Percentiles rank a stretch among this genome's conserved stretches.
Evolutionary conservation across 495 filamentous ascomycete species (phyloP).

Genomic region (Ascodesmis nigricans): DNA sequence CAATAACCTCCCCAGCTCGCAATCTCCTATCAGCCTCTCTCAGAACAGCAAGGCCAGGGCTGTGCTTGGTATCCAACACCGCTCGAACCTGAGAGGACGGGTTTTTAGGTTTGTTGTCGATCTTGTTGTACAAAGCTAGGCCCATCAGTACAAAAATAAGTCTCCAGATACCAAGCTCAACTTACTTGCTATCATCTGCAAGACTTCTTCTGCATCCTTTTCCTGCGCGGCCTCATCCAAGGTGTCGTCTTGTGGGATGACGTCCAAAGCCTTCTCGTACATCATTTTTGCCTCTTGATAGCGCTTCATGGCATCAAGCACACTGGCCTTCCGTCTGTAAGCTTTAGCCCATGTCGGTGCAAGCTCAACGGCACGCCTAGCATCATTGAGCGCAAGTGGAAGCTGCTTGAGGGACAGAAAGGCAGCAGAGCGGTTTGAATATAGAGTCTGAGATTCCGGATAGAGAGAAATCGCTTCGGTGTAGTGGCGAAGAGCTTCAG

Average conservation of each 20-base stretch:
- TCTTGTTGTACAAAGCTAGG: conserved; percentile 13
- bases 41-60: conserved; percentile 13
- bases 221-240: conserved; percentile 7
- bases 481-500: conserved; percentile 12
- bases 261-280: conserved; percentile 11
- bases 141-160: not conserved
- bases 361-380: conserved; percentile 14
- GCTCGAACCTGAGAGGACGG: not conserved
- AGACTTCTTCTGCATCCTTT: conserved; percentile 12
- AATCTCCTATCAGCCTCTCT: conserved; percentile 13
- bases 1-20: conserved; percentile 10
- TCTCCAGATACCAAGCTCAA: not conserved
- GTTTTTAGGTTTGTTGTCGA: conserved; percentile 2
- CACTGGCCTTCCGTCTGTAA: conserved; percentile 14
- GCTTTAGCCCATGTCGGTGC: conserved; percentile 17
- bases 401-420: conserved; percentile 16
- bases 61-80: conserved; percentile 1
- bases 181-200: conserved; percentile 10
- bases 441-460: conserved; percentile 12
- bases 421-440: conserved; percentile 17
- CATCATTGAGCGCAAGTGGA: conserved; percentile 13
- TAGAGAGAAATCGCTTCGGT: conserved; percentile 16
- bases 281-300: conserved; percentile 8
- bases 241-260: conserved; percentile 4
- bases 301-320: conserved; percentile 15